phyloP scores from a whole-genome alignment of 202 grass and related monocot species.

The Alloteropsis angusta region DNA sequence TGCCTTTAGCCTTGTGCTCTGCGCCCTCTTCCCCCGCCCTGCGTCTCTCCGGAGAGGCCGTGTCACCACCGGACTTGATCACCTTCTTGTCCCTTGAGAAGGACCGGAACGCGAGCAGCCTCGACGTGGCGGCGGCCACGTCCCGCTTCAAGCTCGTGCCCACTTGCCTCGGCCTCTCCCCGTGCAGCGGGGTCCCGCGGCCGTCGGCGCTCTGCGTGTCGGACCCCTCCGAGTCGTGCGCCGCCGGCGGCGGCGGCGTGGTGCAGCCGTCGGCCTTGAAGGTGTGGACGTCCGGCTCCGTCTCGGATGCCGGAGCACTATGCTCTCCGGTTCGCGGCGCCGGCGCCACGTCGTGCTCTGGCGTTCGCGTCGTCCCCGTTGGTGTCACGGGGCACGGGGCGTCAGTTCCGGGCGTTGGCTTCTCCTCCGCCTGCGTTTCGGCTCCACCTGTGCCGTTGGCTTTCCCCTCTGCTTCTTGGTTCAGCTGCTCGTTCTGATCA shows the following conservation, averaged over 20 bases:
- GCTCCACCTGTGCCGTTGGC: background rate
- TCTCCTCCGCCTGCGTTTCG: background rate
- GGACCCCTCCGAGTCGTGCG: slow-evolving; percentile 9
- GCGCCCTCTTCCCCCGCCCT: background rate
- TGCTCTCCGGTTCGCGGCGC: background rate
- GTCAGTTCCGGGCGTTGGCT: background rate
- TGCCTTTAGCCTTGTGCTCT: slow-evolving; percentile 26
- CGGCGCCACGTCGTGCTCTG: background rate
- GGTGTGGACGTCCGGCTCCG: background rate
- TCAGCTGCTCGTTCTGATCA: background rate
- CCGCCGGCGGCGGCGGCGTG: slow-evolving; percentile 6
- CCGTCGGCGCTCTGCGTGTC: slow-evolving; percentile 5
- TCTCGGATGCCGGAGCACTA: background rate
- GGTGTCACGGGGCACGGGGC: background rate
- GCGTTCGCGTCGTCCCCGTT: background rate
- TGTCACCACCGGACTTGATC: background rate
- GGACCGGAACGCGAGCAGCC: slow-evolving; percentile 33
- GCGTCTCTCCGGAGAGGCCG: background rate
- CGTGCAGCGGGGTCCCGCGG: background rate
- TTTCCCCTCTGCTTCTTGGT: background rate
- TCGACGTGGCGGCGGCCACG: slow-evolving; percentile 8
- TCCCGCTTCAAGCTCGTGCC: background rate
- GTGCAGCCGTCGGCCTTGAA: slow-evolving; percentile 6
- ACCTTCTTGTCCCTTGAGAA: slow-evolving; percentile 29
- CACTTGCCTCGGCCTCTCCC: background rate